Base-by-base conservation (phyloP, 305 asterid genomes). In the Fraxinus ornus region DNA sequence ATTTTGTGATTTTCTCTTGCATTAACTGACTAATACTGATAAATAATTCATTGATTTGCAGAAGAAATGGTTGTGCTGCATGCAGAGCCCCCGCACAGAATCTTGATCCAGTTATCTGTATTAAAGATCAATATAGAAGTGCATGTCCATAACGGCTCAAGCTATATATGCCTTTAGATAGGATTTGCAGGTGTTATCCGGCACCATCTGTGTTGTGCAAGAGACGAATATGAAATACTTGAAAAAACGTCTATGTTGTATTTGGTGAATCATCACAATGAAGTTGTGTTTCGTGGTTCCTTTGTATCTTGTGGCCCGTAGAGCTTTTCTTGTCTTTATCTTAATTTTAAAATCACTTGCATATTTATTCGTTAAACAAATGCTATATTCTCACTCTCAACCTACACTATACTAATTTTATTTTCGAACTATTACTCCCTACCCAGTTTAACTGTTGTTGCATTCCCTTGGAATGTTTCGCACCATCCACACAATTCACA, bases 61-160 rank as follows among this genome's bases (percentile, higher is more conserved):
- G 98, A 92, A 92, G 71, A 95, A 93, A 85, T 95, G 98, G 98
- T 81, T 90, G 73, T 92, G 98, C 93, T 95, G 98, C 90, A 84
- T 91, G 90, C 87, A 92, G 86, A 89, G 87, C 82, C 94, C 98
- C 17, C 90, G 75, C 39, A 92, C 92, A 80, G 95, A 91, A 84
- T 90, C 97, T 85, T 91, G 93, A 91, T 80, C 75, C 19, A 78
- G 57, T 52, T 39, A 55, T 75, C 82, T 86, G 82, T 85, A 70
- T 52, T 3, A 79, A 83, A 84, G 86, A 83, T 83, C 79, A 85
- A 86, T 81, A 85, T 87, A 84, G 88, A 81, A 87, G 86, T 89
- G 88, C 88, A 83, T 88, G 86, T 87, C 84, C 83, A 88, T 87
- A 88, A 85, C 86, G 80, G 84, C 83, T 86, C 86, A 68, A 75